Base-by-base conservation (phyloP, 495 filamentous ascomycete genomes). In the Xylaria flabelliformis region DNA sequence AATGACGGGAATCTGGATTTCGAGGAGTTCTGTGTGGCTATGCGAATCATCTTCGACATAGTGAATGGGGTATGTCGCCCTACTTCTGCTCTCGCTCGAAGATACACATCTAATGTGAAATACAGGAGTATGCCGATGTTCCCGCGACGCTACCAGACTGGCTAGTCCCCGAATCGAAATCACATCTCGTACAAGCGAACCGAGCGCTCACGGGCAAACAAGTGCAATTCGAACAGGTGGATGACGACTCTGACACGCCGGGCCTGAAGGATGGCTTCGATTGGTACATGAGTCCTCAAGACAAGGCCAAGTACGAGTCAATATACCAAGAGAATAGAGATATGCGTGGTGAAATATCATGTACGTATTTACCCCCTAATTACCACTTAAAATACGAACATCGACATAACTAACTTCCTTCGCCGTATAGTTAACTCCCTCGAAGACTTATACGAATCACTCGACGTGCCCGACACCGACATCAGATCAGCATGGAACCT, bases 21-120 rank as follows among this genome's bases (percentile, higher is more conserved):
- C 84, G 96, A 98, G 82, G 96, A 99, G 84, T 99, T 99, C 80
- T 99, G 96, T 79, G 96, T 99, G 59, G 96, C 96, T 32, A 98
- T 99, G 97, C 87, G 96, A 80, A 82, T 99, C 67, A 97, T 98
- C 66, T 99, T 97, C 79, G 96, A 99, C 81, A 78, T 98, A 62
- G 91, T 98, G 44, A 99, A 99, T 82, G 96, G 96, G 76, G 94
- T 97, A 84, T 74, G 91, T 86, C 19, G 58, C 13, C 48, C 29
- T 17, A 41, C 39, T 51, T 36, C 29, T 17, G 15, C 3, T 58
- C 50, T 39, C 24, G 24, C 62, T 41, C 2, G 4, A 21, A 46
- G 44, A 63, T n/a, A 24, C 21, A 36, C 34, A 41, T 36, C 72
- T 74, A 75, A 79, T 21, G 26, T 64, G 36, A 29, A 0, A 48